A percentile compares a stretch with the other conserved stretches of the same genome.
These are phyloP conservation scores for Trifolium pratense DNA, from an alignment of 306 rosid species.

Conservation along the genomic window DNA sequence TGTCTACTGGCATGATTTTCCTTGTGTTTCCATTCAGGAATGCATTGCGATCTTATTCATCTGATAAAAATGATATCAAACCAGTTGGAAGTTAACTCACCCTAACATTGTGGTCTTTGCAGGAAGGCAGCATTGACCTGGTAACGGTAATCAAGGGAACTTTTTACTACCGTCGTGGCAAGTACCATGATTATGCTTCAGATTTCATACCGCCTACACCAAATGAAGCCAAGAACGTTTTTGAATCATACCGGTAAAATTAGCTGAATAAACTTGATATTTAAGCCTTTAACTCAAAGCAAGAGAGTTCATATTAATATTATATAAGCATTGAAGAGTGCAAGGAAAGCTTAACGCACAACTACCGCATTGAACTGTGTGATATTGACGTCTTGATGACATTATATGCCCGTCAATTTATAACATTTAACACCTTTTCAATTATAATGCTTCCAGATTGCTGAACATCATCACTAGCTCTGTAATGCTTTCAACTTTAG, in stretches of 20 bases:
- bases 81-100: conserved; percentile 20
- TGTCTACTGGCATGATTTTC: conserved; percentile 2
- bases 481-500: conserved; percentile 83
- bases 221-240: conserved; percentile 49
- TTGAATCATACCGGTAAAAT: conserved; percentile 57
- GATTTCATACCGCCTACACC: conserved; percentile 78
- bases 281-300: conserved; percentile 1
- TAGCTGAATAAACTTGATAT: conserved; percentile 20
- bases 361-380: not conserved
- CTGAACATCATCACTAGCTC: conserved; percentile 57
- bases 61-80: conserved; percentile 24
- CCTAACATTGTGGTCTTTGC: conserved; percentile 28
- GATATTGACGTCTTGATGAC: conserved; percentile 2
- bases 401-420: conserved; percentile 4
- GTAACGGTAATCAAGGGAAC: conserved; percentile 68
- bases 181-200: conserved; percentile 58
- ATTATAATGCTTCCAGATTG: conserved; percentile 50
- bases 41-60: not conserved
- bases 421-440: conserved; percentile 20
- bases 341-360: conserved; percentile 21
- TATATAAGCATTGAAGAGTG: conserved; percentile 1
- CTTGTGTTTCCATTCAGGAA: not conserved
- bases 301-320: not conserved
- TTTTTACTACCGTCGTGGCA: conserved; percentile 76
- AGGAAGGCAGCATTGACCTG: conserved; percentile 78